Evolutionary conservation across 306 rosid genomes (phyloP).

Genomic region (Castanopsis chinensis): DNA sequence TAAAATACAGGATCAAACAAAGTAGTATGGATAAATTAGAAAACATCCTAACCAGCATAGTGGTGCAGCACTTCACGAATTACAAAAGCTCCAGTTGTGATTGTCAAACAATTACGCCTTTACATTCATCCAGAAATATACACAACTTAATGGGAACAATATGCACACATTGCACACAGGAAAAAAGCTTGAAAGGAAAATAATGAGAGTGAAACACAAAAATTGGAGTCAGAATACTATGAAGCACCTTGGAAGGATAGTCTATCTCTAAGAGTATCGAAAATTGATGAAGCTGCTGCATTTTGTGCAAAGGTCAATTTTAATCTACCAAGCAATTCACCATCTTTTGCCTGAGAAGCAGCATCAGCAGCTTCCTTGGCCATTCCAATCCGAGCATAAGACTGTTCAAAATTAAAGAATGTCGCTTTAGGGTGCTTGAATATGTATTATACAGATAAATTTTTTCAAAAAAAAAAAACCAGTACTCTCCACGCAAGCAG

Average conservation of each 20-base stretch:
- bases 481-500: not conserved
- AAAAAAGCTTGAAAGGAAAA: not conserved
- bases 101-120: not conserved
- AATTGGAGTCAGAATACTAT: slow-evolving; percentile 15
- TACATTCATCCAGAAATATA: slow-evolving; percentile 28
- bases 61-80: not conserved
- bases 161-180: slow-evolving; percentile 32
- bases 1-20: not conserved
- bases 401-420: slow-evolving; percentile 40
- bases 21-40: not conserved
- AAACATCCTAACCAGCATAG: not conserved
- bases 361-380: slow-evolving; percentile 99
- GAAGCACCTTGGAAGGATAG: slow-evolving; percentile 76
- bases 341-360: slow-evolving; percentile 93
- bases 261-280: slow-evolving; percentile 86
- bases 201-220: not conserved
- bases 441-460: not conserved
- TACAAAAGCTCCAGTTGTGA: not conserved
- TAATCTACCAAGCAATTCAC: slow-evolving; percentile 90
- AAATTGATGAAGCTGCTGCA: slow-evolving; percentile 75
- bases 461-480: not conserved
- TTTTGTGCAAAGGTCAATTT: slow-evolving; percentile 78
- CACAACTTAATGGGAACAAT: slow-evolving; percentile 21
- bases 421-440: not conserved
- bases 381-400: slow-evolving; percentile 95